Conservation (phyloP, 176 grass and related monocot species). For the Chloris gayana region DNA sequence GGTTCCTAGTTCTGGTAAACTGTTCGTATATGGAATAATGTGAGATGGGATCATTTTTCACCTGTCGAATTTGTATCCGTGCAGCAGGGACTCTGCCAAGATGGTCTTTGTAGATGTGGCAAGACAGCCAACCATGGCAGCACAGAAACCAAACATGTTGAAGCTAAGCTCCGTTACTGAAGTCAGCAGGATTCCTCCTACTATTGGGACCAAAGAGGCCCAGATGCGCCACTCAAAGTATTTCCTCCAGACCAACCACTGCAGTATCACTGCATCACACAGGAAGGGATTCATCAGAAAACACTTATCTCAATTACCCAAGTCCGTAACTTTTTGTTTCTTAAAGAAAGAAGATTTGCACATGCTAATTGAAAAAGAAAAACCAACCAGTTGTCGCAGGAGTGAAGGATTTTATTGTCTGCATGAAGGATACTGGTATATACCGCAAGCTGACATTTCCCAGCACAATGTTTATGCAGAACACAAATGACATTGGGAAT, state of each 20-base stretch:
- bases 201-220: conserved; percentile 77
- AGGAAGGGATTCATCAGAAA: conserved; percentile 17
- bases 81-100: conserved; percentile 78
- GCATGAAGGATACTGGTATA: conserved; percentile 97
- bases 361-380: neutral
- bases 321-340: neutral
- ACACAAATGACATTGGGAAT: conserved; percentile 98
- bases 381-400: conserved; percentile 90
- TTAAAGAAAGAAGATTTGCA: neutral
- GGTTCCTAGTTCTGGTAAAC: neutral
- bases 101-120: conserved; percentile 90
- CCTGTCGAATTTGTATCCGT: conserved; percentile 93
- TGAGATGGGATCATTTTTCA: conserved; percentile 21
- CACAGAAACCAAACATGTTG: conserved; percentile 76
- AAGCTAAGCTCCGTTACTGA: conserved; percentile 82
- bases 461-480: conserved; percentile 97
- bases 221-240: conserved; percentile 83
- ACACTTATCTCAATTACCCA: neutral
- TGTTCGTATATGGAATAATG: neutral
- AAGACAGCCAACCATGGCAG: conserved; percentile 78
- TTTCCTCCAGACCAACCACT: conserved; percentile 84
- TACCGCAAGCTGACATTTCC: conserved; percentile 94
- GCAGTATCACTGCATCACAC: conserved; percentile 66
- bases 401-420: conserved; percentile 99
- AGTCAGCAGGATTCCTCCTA: conserved; percentile 73